Evolutionary conservation across 148 eudicot genomes (phyloP).

Genomic region (Nyssa sinensis): DNA sequence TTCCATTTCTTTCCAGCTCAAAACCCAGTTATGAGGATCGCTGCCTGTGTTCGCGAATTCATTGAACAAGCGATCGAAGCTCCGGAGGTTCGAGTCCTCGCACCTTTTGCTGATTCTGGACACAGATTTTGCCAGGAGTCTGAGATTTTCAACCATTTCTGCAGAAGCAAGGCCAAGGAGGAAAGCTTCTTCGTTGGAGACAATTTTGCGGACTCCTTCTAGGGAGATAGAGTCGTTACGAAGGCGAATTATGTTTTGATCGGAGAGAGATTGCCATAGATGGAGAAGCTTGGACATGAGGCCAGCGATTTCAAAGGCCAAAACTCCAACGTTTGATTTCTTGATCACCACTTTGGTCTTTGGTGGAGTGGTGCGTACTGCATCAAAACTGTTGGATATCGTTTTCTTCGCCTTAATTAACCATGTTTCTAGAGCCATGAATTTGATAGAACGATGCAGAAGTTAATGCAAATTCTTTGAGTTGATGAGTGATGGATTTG

Average conservation of each 20-base stretch:
- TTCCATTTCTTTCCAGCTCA: conserved; percentile 61
- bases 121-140: conserved; percentile 39
- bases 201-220: conserved; percentile 72
- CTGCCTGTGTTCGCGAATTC: conserved; percentile 68
- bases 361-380: conserved; percentile 22
- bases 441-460: not conserved
- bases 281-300: conserved; percentile 66
- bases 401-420: conserved; percentile 49
- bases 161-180: conserved; percentile 69
- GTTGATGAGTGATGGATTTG: not conserved
- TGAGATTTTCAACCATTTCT: conserved; percentile 53
- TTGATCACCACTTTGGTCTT: conserved; percentile 25
- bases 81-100: conserved; percentile 43
- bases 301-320: conserved; percentile 70
- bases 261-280: conserved; percentile 72
- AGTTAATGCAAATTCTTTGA: not conserved
- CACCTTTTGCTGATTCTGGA: conserved; percentile 39
- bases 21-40: conserved; percentile 53
- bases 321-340: conserved; percentile 48
- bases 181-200: conserved; percentile 73
- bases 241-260: conserved; percentile 44
- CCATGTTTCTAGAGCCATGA: conserved; percentile 71
- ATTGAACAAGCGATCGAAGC: conserved; percentile 42
- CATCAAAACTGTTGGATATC: conserved; percentile 33
- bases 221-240: conserved; percentile 44